Evolutionary conservation across 176 grass and related monocot genomes (phyloP).

Genomic region (Secale cereale): DNA sequence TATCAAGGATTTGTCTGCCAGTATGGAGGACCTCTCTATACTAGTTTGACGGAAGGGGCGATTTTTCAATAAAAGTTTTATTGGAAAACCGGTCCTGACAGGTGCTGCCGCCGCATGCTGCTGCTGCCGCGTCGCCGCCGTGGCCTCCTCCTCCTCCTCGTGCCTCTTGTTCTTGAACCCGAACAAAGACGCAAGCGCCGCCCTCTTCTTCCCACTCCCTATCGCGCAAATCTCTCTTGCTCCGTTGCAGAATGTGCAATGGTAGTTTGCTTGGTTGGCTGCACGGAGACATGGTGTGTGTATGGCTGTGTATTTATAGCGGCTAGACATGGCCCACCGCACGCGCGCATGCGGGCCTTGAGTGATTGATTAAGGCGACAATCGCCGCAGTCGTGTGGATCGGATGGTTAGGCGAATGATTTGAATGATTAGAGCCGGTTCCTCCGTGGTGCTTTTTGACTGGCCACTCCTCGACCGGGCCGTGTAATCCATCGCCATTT

Average conservation of each 20-base stretch:
- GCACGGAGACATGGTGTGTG: neutral
- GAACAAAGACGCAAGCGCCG: slow-evolving; percentile 28
- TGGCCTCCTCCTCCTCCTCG: neutral
- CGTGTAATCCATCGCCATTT: slow-evolving; percentile 6
- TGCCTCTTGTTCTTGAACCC: slow-evolving; percentile 9
- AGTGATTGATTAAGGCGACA: neutral
- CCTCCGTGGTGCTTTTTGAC: slow-evolving; percentile 23
- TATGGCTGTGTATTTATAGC: slow-evolving; percentile 33
- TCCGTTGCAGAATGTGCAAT: neutral
- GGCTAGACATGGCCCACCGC: neutral
- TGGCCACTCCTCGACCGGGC: slow-evolving; percentile 15
- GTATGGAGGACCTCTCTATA: too few relatives aligned
- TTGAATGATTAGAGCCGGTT: slow-evolving; percentile 26
- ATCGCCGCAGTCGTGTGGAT: neutral
- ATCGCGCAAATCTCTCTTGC: neutral
- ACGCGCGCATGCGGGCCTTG: neutral
- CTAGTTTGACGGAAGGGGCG: too few relatives aligned
- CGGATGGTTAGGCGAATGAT: slow-evolving; percentile 30
- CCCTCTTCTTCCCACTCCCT: slow-evolving; percentile 26
- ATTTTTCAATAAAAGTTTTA: too few relatives aligned
- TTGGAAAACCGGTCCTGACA: too few relatives aligned
- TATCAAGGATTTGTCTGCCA: too few relatives aligned
- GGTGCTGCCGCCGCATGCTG: neutral
- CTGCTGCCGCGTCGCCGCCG: neutral
- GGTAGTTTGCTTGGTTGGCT: slow-evolving; percentile 11